Percentiles rank a stretch among this genome's conserved stretches.
Evolutionary conservation across 495 filamentous ascomycete species (phyloP).

Genomic region (Lasiosphaeria hispida): DNA sequence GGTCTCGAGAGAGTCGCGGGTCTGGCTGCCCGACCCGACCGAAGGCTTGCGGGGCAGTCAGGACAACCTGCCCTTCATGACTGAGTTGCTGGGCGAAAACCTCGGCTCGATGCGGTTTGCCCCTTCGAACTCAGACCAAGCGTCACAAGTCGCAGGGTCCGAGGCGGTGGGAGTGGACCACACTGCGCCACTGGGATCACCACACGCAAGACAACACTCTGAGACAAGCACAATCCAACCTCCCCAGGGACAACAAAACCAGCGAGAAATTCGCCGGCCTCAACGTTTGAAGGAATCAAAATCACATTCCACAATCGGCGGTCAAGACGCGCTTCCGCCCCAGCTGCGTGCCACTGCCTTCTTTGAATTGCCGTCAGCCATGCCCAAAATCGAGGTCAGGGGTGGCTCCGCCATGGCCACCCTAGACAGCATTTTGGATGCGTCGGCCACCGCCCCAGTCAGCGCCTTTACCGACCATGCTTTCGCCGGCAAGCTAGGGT

Average conservation of each 20-base stretch:
- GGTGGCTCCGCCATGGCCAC: conserved; percentile 82
- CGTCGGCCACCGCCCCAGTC: conserved; percentile 89
- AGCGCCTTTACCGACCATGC: conserved; percentile 93
- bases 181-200: not conserved
- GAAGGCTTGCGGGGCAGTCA: conserved; percentile 21
- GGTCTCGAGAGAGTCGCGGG: conserved; percentile 31
- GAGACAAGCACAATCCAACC: conserved; percentile 35
- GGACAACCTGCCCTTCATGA: conserved; percentile 25
- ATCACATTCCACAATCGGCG: conserved; percentile 32
- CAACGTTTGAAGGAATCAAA: conserved; percentile 24
- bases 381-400: conserved; percentile 62
- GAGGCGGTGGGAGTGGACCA: conserved; percentile 12
- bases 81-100: conserved; percentile 13
- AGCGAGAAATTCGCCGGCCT: conserved; percentile 27
- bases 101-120: not conserved
- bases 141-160: conserved; percentile 13
- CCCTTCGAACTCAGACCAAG: conserved; percentile 1
- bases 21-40: conserved; percentile 49
- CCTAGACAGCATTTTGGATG: conserved; percentile 89
- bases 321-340: conserved; percentile 62
- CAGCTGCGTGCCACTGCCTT: conserved; percentile 89
- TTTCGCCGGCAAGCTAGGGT: conserved; percentile 68
- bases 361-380: conserved; percentile 68
- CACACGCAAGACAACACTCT: conserved; percentile 26
- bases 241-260: conserved; percentile 24